Conservation (phyloP, 768 basidiomycete genomes). For the Porphyrellus cyaneotinctus region DNA sequence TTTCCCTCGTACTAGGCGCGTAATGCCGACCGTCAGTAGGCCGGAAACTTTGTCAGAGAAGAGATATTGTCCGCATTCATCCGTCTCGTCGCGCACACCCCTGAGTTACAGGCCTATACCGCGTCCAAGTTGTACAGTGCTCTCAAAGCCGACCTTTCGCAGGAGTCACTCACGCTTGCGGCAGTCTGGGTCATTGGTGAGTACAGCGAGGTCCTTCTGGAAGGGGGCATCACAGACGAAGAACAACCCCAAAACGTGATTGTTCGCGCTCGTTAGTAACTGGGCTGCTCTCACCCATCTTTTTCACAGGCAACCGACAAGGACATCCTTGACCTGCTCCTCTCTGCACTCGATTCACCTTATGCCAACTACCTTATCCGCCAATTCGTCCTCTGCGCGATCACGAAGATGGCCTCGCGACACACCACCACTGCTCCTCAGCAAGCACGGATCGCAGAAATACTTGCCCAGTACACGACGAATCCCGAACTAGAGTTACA, state of each 20-base stretch:
- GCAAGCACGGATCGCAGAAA: slow-evolving; percentile 73
- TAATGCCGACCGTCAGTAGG: slow-evolving; percentile 43
- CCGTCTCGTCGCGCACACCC: slow-evolving; percentile 92
- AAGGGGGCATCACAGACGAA: slow-evolving; percentile 77
- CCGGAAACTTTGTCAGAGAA: slow-evolving; percentile 96
- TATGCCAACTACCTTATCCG: slow-evolving; percentile 89
- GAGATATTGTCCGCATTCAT: slow-evolving; percentile 95
- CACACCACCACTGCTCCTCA: slow-evolving; percentile 60
- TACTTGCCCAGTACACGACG: slow-evolving; percentile 78
- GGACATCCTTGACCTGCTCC: slow-evolving; percentile 80
- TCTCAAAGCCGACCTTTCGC: slow-evolving; percentile 87
- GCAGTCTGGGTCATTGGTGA: slow-evolving; percentile 97
- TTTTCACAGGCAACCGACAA: slow-evolving; percentile 62
- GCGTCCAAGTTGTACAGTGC: slow-evolving; percentile 87
- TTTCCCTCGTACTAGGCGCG: not conserved
- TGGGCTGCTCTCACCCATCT: not conserved
- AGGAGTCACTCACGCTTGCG: slow-evolving; percentile 90
- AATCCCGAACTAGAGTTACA: slow-evolving; percentile 93
- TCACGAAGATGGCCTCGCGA: slow-evolving; percentile 88
- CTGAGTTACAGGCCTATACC: slow-evolving; percentile 94
- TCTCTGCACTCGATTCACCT: slow-evolving; percentile 87
- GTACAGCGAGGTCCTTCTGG: slow-evolving; percentile 86
- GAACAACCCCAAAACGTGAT: slow-evolving; percentile 68
- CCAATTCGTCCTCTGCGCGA: slow-evolving; percentile 85
- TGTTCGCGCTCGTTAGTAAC: not conserved